Base-by-base conservation (phyloP, 306 rosid species). In the Psophocarpus tetragonolobus region DNA sequence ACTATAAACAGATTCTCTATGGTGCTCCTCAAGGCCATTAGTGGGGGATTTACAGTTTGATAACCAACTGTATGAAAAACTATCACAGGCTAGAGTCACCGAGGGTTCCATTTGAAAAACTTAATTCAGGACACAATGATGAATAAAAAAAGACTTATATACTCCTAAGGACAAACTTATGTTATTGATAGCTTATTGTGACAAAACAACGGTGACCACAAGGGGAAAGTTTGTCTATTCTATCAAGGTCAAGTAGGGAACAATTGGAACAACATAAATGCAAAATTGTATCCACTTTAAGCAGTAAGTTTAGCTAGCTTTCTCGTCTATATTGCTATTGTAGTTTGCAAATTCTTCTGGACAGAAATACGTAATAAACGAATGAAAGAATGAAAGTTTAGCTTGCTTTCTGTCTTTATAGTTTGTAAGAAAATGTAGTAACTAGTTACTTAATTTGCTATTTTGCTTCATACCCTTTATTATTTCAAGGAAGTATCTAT, bases 21-120 rank as follows among this genome's bases (percentile, higher is more conserved):
- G 56, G 41, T 65, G 64, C 15, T 69, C 73, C 26, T 67, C 75
- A 24, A 62, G 78, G 50, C 26, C 20, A 56, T 64, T 68, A 5
- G 23, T 3, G 10, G 77, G 67, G 61, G 67, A 60, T 41, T 76
- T 64, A 53, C 14, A 58, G 78, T 90, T 86, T 26, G 88, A 74
- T 62, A 90, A 70, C 95, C 95, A 90, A 74, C 92, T 88, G 62
- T 73, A 79, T 42, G 92, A 90, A 84, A 90, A 90, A 77, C 95
- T 90, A 6, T 88, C 95, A 61, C 89, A 85, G 23, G 95, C 95
- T 54, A 88, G 79, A 81, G 89, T 75, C 32, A 75, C 38, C 70
- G 90, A 45, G 39, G 84, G 66, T 44, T 85, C 89, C 91, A 85
- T 76, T 61, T 79, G 58, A 72, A 71, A 6, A 64, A 67, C 42